Evolutionary conservation across 2,329 filamentous ascomycete species (phyloP).

Genomic region (Aspergillus eucalypticola): DNA sequence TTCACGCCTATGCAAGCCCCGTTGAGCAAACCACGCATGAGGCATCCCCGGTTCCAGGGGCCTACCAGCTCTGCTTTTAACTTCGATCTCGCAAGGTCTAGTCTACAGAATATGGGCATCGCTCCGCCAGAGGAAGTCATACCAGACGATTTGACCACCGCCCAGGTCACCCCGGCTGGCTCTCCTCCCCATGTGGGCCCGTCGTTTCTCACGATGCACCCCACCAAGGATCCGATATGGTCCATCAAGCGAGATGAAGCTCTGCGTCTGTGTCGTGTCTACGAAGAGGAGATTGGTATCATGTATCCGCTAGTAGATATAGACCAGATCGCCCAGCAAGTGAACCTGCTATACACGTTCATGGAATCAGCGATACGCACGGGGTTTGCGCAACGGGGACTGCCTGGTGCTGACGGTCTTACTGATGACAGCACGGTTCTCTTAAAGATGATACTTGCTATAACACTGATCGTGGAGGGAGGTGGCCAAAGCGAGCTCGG

Average conservation of each 20-base stretch:
- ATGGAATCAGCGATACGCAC: slow-evolving; percentile 66
- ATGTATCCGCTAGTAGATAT: slow-evolving; percentile 89
- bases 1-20: slow-evolving; percentile 41
- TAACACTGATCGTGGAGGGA: slow-evolving; percentile 73
- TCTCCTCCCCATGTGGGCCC: slow-evolving; percentile 42
- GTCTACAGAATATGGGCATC: slow-evolving; percentile 87
- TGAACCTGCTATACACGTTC: slow-evolving; percentile 68
- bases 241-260: slow-evolving; percentile 76
- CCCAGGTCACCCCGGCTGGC: slow-evolving; percentile 54
- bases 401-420: slow-evolving; percentile 60
- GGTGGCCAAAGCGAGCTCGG: slow-evolving; percentile 76
- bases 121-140: slow-evolving; percentile 60
- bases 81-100: slow-evolving; percentile 82
- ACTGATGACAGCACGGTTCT: slow-evolving; percentile 67
- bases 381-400: slow-evolving; percentile 56
- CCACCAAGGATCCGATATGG: slow-evolving; percentile 74
- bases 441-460: slow-evolving; percentile 81
- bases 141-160: slow-evolving; percentile 59
- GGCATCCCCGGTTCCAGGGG: slow-evolving; percentile 71
- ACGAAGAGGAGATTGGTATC: slow-evolving; percentile 86
- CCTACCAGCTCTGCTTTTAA: slow-evolving; percentile 85
- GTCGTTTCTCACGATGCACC: slow-evolving; percentile 42
- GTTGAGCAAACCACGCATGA: slow-evolving; percentile 53
- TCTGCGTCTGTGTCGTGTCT: slow-evolving; percentile 72
- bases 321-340: slow-evolving; percentile 68